Conservation (phyloP, 768 basidiomycete species). For the Pulveroboletus frians region DNA sequence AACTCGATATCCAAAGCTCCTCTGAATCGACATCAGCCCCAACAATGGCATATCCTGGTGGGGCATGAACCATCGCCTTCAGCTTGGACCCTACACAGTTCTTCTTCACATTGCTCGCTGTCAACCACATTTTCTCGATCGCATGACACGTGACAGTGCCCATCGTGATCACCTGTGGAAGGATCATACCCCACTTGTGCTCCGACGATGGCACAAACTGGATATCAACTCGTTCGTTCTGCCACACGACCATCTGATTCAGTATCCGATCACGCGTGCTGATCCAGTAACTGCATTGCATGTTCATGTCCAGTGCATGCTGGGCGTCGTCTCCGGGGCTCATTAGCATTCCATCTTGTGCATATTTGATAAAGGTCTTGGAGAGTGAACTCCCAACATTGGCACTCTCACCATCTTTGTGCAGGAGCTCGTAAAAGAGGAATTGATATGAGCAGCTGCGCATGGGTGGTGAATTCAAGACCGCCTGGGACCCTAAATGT, state of each 20-base stretch:
- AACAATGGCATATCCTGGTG: slow-evolving; percentile 88
- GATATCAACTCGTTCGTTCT: slow-evolving; percentile 46
- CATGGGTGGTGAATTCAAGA: slow-evolving; percentile 42
- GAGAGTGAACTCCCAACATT: slow-evolving; percentile 93
- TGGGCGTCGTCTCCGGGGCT: slow-evolving; percentile 78
- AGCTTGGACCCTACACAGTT: slow-evolving; percentile 98
- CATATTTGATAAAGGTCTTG: slow-evolving; percentile 85
- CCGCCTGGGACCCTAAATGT: slow-evolving; percentile 69
- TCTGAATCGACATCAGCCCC: slow-evolving; percentile 99
- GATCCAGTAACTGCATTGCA: slow-evolving; percentile 97
- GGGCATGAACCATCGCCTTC: slow-evolving; percentile 96
- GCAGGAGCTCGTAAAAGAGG: slow-evolving; percentile 87
- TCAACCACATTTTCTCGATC: slow-evolving; percentile 97
- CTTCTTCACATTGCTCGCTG: slow-evolving; percentile 95
- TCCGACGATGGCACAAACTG: slow-evolving; percentile 40
- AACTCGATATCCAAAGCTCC: slow-evolving; percentile 97
- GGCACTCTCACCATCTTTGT: slow-evolving; percentile 89
- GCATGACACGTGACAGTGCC: slow-evolving; percentile 96
- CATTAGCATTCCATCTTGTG: slow-evolving; percentile 80
- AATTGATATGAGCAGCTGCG: slow-evolving; percentile 48
- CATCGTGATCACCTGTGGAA: slow-evolving; percentile 97
- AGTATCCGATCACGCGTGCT: slow-evolving; percentile 84
- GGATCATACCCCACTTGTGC: slow-evolving; percentile 81
- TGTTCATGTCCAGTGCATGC: slow-evolving; percentile 86
- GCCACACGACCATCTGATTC: slow-evolving; percentile 92